Base-by-base conservation (phyloP, 192 early-diverging fungal genomes). In the Podila clonocystis region DNA sequence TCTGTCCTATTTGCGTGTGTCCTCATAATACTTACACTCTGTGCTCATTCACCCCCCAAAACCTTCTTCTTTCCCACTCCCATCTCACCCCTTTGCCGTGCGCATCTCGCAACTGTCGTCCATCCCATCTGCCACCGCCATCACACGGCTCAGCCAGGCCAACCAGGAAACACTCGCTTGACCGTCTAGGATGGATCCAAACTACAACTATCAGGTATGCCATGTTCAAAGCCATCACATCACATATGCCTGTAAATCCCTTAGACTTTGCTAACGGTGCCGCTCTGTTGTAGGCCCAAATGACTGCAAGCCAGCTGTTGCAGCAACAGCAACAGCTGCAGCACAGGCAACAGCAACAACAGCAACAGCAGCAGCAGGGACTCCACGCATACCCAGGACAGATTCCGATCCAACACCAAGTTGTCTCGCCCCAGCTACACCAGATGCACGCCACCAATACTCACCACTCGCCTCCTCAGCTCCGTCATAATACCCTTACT, bases 371-470 rank as follows among this genome's bases (percentile, higher is more conserved):
- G 13, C 31, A 50, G 41, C 66, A 68, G 24, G 73, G 61, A 29
- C 68, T 38, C 68, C 29, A 61, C 22, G 62, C 52, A 55, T 55
- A 55, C 52, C 52, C 52, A 55, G 52, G 52, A 55, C 52, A 55
- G 52, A 24, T 55, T n/a, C 50, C 50, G 52, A 55, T 55, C 52
- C 52, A 55, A 55, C 52, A 55, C 24, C 52, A 55, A 12, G 52
- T 55, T 55, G 52, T 55, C 52, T 55, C 52, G 26, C 62, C 64
- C 45, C 74, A 70, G 45, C 48, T 52, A 4, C 59, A 58, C 9
- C 74, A 65, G 33, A 57, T 48, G 22, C 67, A 67, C 22, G 30
- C 57, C 17, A 65, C 34, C 22, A 62, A 65, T 29, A n/a, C 68
- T n/a, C 74, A 70, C 12, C 60, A 63, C 17, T 65, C 50, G 0